Percentiles rank a stretch among this genome's conserved stretches.
Conservation (phyloP, 108 stramenopile genomes). For the Cyclotella choctawhatcheeana region DNA sequence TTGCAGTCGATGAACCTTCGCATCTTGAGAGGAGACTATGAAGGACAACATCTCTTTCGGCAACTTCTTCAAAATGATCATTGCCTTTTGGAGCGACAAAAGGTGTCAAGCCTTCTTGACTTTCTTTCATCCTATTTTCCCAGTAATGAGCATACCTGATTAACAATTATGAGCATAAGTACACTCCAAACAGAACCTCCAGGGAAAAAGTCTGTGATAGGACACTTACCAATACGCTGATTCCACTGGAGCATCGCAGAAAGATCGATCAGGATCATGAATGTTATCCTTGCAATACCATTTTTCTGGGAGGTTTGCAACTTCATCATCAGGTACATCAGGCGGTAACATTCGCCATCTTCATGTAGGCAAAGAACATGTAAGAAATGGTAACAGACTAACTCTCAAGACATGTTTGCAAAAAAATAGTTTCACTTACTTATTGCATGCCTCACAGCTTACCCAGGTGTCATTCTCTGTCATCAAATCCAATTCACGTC, state of each 20-base stretch:
- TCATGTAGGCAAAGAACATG: too few relatives aligned
- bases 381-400: too few relatives aligned
- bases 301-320: constrained; percentile 26
- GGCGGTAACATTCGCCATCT: constrained; percentile 55
- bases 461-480: constrained; percentile 63
- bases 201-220: too few relatives aligned
- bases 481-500: constrained; percentile 57
- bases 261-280: constrained; percentile 4
- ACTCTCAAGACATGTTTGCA: too few relatives aligned
- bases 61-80: not conserved
- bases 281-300: constrained; percentile 49
- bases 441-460: constrained; percentile 46
- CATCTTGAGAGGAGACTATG: not conserved
- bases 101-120: not conserved
- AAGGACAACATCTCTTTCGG: constrained; percentile 10
- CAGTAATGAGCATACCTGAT: not conserved
- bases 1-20: not conserved
- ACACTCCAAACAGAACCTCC: too few relatives aligned
- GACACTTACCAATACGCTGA: not conserved
- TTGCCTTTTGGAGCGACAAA: not conserved
- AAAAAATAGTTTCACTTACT: too few relatives aligned
- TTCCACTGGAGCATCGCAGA: constrained; percentile 14
- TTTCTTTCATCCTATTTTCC: not conserved
- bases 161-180: too few relatives aligned
- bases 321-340: constrained; percentile 24